Evolutionary conservation across 2,329 filamentous ascomycete genomes (phyloP).

Genomic region (Alternaria brassicicola): DNA sequence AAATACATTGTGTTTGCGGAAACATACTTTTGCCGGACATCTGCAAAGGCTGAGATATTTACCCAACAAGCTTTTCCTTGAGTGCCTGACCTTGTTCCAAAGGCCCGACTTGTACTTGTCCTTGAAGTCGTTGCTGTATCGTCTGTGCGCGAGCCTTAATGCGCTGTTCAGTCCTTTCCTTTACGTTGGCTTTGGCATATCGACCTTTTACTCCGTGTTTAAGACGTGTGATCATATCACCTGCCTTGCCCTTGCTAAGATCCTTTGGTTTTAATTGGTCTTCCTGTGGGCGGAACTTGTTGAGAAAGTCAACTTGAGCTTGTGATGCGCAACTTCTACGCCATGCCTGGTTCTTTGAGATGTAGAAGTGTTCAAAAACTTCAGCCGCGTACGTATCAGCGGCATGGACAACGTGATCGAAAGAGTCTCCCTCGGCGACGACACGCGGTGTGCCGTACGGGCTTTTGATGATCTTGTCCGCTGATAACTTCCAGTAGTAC

Average conservation of each 20-base stretch:
- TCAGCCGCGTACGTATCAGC: slow-evolving; percentile 79
- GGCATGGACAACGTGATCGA: slow-evolving; percentile 79
- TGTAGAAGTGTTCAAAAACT: slow-evolving; percentile 70
- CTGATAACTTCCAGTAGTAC: slow-evolving; percentile 51
- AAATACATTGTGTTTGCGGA: background rate
- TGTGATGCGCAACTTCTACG: slow-evolving; percentile 66
- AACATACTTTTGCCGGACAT: background rate
- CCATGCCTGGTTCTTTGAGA: slow-evolving; percentile 72
- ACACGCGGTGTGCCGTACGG: slow-evolving; percentile 73
- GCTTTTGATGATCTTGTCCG: slow-evolving; percentile 44
- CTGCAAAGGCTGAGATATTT: background rate
- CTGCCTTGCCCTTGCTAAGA: slow-evolving; percentile 79
- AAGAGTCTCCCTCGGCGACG: slow-evolving; percentile 68
- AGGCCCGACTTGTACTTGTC: slow-evolving; percentile 58
- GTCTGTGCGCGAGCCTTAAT: slow-evolving; percentile 57
- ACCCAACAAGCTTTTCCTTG: slow-evolving; percentile 12
- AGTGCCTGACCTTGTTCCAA: slow-evolving; percentile 18
- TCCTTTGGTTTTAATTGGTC: slow-evolving; percentile 61
- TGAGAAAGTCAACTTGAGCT: slow-evolving; percentile 70
- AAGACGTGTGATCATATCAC: slow-evolving; percentile 91
- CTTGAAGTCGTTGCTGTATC: slow-evolving; percentile 48
- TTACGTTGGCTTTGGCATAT: slow-evolving; percentile 48
- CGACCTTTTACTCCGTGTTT: slow-evolving; percentile 78
- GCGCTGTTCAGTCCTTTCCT: slow-evolving; percentile 33
- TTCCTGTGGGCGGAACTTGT: slow-evolving; percentile 65